Conservation (phyloP, 1,139 yeast species). For the Yamadazyma jaroonii region DNA sequence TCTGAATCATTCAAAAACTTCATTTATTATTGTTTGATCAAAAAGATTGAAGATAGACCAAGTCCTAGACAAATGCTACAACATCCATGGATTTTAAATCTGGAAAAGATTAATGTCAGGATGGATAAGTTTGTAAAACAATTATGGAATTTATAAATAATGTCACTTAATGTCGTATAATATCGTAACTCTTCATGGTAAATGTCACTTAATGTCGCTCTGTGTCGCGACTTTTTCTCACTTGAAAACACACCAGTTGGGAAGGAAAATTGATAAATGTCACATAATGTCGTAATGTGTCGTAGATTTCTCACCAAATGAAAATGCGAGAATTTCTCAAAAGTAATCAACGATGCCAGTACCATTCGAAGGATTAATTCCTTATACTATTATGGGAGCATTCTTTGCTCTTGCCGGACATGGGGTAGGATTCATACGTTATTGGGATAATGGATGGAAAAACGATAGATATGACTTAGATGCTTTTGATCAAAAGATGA, state of each 20-base stretch:
- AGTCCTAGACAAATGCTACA: conserved; percentile 88
- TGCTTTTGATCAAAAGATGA: conserved; percentile 48
- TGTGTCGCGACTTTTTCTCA: no score
- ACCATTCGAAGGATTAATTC: conserved; percentile 51
- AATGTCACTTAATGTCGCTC: no score
- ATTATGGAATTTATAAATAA: conserved; percentile 59
- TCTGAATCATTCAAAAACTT: conserved; percentile 79
- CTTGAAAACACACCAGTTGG: no score
- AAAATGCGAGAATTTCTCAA: conserved; percentile 1
- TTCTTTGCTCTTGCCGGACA: conserved; percentile 51
- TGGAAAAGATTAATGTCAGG: conserved; percentile 63
- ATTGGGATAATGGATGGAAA: conserved; percentile 55
- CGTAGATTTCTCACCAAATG: background rate
- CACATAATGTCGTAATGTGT: no score
- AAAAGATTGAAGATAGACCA: conserved; percentile 77
- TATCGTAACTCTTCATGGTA: no score
- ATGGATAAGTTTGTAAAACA: conserved; percentile 84
- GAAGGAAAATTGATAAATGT: no score
- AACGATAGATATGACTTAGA: conserved; percentile 48
- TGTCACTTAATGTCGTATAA: no score
- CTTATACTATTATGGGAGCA: conserved; percentile 48
- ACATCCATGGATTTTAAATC: conserved; percentile 90
- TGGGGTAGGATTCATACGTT: conserved; percentile 45
- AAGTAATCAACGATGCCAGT: conserved; percentile 33
- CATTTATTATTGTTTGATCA: conserved; percentile 74